A percentile compares a stretch with the other conserved stretches of the same genome.
phyloP scores from a whole-genome alignment of 495 filamentous ascomycete genomes.

The Daldinia bambusicola region DNA sequence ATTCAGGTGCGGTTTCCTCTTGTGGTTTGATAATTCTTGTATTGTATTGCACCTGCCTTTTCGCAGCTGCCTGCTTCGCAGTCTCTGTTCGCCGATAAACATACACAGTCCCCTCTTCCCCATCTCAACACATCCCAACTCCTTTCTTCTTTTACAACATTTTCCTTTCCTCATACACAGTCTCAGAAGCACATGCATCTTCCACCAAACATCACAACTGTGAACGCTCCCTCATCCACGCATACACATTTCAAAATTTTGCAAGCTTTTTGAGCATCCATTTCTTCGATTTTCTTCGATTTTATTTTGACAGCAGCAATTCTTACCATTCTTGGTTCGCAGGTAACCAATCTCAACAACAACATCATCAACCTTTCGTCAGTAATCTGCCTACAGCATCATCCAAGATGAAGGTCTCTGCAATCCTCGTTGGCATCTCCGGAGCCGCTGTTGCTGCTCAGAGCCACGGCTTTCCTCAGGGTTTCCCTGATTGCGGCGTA shows the following conservation, averaged over 20 bases:
- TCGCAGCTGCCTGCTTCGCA: conserved; percentile 3
- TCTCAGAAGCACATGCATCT: conserved; percentile 37
- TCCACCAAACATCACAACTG: conserved; percentile 41
- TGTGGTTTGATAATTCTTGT: neutral
- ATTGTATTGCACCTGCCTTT: conserved; percentile 28
- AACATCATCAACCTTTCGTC: conserved; percentile 7
- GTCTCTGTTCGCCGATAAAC: conserved; percentile 23
- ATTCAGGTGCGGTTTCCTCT: conserved; percentile 30
- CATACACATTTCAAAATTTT: conserved; percentile 42
- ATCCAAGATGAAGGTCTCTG: conserved; percentile 55
- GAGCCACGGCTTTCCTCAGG: conserved; percentile 36
- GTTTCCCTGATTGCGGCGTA: conserved; percentile 55
- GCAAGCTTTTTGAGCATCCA: conserved; percentile 49
- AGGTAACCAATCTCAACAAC: conserved; percentile 23
- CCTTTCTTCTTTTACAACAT: conserved; percentile 33
- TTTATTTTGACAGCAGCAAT: conserved; percentile 42
- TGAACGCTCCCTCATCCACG: conserved; percentile 34
- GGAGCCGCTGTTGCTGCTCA: conserved; percentile 48
- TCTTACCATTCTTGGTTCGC: conserved; percentile 41
- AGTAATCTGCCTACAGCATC: conserved; percentile 23
- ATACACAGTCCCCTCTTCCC: conserved; percentile 19
- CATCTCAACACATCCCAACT: conserved; percentile 20
- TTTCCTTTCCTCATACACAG: conserved; percentile 33
- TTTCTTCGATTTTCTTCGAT: conserved; percentile 27
- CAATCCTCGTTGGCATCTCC: conserved; percentile 48